Evolutionary conservation across 176 grass and related monocot genomes (phyloP), one percentile per base, ranked within the genome.

Genomic region (Phyllostachys edulis): DNA sequence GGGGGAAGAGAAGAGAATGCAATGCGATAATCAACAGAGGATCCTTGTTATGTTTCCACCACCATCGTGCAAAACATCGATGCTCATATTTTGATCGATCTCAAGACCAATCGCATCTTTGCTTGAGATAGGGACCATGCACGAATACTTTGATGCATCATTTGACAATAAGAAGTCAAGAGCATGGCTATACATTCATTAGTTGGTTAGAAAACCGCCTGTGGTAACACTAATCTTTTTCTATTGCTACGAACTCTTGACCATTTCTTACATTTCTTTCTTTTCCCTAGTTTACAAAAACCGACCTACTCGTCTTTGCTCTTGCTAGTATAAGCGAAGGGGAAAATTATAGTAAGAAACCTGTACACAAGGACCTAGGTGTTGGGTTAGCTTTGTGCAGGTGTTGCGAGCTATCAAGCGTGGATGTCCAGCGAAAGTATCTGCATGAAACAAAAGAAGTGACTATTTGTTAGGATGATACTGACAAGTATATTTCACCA

Each of bases 301-400:
- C 46, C 64, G 44, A 66, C n/a, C 85, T 93, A 90, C 71, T 79
- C 61, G n/a, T n/a, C 82, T 85, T 52, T 72, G 44, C 69, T 80
- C 60, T 44, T 85, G 51, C 47, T 86, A 84, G 79, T 90, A 56
- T 93, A 88, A 47, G 85, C 74, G 9, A 57, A 49, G 36, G 34
- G 6, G 38, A 62, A 87, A 80, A 6, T 44, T 66, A 57, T 82
- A 76, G 44, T 66, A 51, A 66, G 27, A 44, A 61, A 82, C 84
- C 62, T 96, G 80, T 96, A 93, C 91, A 92, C 18, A 51, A 71
- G 34, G 36, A 63, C 91, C 57, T 79, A 71, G 50, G 20, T 79
- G 45, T 79, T 9, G 82, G 65, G 81, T 67, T 87, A 94, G 92
- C 77, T 91, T 85, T 94, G 62, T 91, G 91, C 84, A 87, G n/a